Conservation (phyloP, 1,284 basidiomycete species). For the Tylopilus sp. region DNA sequence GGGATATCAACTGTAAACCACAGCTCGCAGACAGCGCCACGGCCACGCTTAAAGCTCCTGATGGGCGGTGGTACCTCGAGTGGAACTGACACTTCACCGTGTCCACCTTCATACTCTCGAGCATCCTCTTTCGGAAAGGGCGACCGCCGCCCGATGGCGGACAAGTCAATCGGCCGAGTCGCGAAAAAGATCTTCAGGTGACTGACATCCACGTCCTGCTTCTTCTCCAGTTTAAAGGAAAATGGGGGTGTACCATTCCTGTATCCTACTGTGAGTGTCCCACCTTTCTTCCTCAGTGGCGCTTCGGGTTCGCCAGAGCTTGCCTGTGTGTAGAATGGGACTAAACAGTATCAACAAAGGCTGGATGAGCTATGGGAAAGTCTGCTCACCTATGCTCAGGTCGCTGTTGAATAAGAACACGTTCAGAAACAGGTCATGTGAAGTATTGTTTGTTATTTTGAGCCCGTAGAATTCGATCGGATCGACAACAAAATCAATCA, state of each 20-base stretch:
- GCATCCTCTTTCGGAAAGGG: slow-evolving; percentile 7
- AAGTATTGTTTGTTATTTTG: slow-evolving; percentile 15
- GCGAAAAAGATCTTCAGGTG: slow-evolving; percentile 25
- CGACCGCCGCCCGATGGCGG: slow-evolving; percentile 8
- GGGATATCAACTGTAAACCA: no score
- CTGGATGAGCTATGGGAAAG: neutral
- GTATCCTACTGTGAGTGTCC: slow-evolving; percentile 21
- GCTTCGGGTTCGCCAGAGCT: slow-evolving; percentile 1
- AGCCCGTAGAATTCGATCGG: neutral
- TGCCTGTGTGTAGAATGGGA: slow-evolving; percentile 11
- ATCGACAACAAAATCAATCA: neutral
- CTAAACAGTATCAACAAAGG: slow-evolving; percentile 1
- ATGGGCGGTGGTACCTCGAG: no score
- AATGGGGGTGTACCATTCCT: slow-evolving; percentile 4
- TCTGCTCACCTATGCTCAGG: slow-evolving; percentile 16
- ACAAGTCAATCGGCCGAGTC: slow-evolving; percentile 16
- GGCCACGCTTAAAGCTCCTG: no score
- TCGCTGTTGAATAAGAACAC: slow-evolving; percentile 24
- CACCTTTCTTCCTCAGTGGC: slow-evolving; percentile 2
- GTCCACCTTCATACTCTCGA: neutral
- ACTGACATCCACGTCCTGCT: slow-evolving; percentile 19
- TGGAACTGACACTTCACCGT: no score
- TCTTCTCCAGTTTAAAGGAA: neutral
- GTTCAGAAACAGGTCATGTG: slow-evolving; percentile 19
- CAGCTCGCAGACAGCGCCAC: no score